These are phyloP conservation scores for Kokia cookei DNA, from an alignment of 441 rosid genomes.

Conservation along the genomic window DNA sequence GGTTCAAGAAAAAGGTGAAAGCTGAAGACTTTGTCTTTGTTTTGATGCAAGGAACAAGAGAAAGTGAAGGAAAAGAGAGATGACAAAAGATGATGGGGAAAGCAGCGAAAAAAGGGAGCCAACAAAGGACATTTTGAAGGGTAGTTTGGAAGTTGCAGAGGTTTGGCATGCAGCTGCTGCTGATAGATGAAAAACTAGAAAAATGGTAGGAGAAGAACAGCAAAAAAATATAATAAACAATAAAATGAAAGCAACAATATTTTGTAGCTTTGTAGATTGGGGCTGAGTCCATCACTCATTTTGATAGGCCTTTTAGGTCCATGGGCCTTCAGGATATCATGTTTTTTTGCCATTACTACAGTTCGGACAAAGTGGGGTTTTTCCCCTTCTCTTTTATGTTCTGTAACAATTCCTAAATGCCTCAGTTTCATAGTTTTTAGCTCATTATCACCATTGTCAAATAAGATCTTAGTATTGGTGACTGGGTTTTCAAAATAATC, in stretches of 20 bases:
- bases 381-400: neutral
- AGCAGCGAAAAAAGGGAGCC: slow-evolving; percentile 2
- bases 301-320: neutral
- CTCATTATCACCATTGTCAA: neutral
- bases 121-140: slow-evolving; percentile 28
- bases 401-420: neutral
- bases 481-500: neutral
- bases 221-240: neutral
- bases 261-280: neutral
- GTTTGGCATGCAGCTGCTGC: slow-evolving; percentile 39
- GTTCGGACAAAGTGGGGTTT: neutral
- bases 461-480: neutral
- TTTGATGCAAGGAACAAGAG: slow-evolving; percentile 15
- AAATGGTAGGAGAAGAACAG: neutral
- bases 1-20: slow-evolving; percentile 26
- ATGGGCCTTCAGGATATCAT: neutral
- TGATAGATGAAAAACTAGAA: slow-evolving; percentile 12
- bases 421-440: neutral
- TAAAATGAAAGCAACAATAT: neutral
- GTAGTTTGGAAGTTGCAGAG: slow-evolving; percentile 29
- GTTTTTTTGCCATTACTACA: neutral
- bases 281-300: slow-evolving; percentile 8
- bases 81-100: slow-evolving; percentile 14
- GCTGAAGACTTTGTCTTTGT: slow-evolving; percentile 10
- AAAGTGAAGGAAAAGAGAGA: slow-evolving; percentile 4